Conservation (phyloP, 2,329 filamentous ascomycete species). For the Colletotrichum australisinense region DNA sequence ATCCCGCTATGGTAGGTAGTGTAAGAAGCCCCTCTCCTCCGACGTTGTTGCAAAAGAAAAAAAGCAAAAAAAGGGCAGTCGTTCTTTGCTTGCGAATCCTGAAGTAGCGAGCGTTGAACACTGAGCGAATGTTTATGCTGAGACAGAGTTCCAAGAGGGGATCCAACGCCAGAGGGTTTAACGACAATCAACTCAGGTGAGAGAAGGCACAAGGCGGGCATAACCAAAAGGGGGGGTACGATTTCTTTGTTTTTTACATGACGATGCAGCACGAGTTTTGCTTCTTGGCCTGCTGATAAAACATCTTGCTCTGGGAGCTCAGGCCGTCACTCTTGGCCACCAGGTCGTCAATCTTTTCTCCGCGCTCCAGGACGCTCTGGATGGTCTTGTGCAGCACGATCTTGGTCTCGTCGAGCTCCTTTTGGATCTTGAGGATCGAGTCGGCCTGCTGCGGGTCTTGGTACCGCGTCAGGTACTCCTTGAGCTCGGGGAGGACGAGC, state of each 20-base stretch:
- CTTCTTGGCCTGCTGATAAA: slow-evolving; percentile 88
- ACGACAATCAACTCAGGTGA: slow-evolving; percentile 16
- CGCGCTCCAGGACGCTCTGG: slow-evolving; percentile 86
- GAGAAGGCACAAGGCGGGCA: background rate
- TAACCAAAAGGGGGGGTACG: background rate
- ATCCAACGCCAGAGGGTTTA: slow-evolving; percentile 43
- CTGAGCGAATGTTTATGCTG: slow-evolving; percentile 30
- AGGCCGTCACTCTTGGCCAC: slow-evolving; percentile 94
- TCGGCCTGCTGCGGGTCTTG: slow-evolving; percentile 91
- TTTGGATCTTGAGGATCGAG: slow-evolving; percentile 95
- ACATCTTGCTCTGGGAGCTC: slow-evolving; percentile 96
- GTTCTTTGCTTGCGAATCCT: no score
- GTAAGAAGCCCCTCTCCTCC: background rate
- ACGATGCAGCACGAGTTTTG: slow-evolving; percentile 81
- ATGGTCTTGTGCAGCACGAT: slow-evolving; percentile 98
- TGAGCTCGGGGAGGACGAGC: slow-evolving; percentile 77
- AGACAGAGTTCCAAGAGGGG: slow-evolving; percentile 28
- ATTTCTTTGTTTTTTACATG: slow-evolving; percentile 61
- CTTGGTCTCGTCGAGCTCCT: slow-evolving; percentile 97
- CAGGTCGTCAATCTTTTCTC: slow-evolving; percentile 95
- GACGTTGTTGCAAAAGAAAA: background rate
- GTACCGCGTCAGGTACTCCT: slow-evolving; percentile 79
- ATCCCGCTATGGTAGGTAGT: no score
- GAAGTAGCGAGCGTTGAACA: slow-evolving; percentile 8
- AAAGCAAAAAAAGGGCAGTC: no score